Base-by-base conservation (phyloP, 2,329 filamentous ascomycete genomes). In the Ophidiomyces ophidiicola region DNA sequence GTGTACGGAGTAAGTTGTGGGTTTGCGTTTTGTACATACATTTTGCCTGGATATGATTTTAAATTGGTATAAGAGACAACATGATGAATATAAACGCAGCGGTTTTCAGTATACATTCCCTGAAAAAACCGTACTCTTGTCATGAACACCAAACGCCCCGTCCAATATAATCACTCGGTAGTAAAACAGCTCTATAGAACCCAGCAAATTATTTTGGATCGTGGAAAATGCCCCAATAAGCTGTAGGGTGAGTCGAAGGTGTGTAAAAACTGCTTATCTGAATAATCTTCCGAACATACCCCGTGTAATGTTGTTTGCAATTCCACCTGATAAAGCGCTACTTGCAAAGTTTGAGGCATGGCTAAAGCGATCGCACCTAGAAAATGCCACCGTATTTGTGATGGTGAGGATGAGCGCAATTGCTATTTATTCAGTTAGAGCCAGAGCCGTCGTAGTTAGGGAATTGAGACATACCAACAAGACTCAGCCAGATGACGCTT, bases 281-380 rank as follows among this genome's bases (percentile, higher is more conserved):
- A 74, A 74, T 44, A 72, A 55, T 47, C 68, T 66, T 49, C 69
- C 69, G 45, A 74, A 58, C 60, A 75, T 59, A 18, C 69, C 69
- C 26, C 69, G 64, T 6, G 71, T 71, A 46, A 75, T 48, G 49
- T 67, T 73, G 48, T 67, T 66, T 41, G 70, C 69, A 41, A 75
- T 58, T 2, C 69, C 66, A 31, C 71, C 71, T 5, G 66, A 63
- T 38, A 76, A 59, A 4, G 72, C 72, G 28, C 64, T 66, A 31
- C 67, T 72, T 5, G 73, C 72, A 45, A 71, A 69, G 35, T 62
- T 72, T 25, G 71, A 73, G 7, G 76, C 76, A 49, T 79, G 67
- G 44, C 67, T 67, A 49, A 70, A 70, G 37, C 63, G 63, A 46
- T 70, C 67, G 44, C 67, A 70, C 12, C 67, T 58, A 6, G 67